Evolutionary conservation across 805 yeast genomes (phyloP).

Genomic region (Zygosaccharomyces rouxii): DNA sequence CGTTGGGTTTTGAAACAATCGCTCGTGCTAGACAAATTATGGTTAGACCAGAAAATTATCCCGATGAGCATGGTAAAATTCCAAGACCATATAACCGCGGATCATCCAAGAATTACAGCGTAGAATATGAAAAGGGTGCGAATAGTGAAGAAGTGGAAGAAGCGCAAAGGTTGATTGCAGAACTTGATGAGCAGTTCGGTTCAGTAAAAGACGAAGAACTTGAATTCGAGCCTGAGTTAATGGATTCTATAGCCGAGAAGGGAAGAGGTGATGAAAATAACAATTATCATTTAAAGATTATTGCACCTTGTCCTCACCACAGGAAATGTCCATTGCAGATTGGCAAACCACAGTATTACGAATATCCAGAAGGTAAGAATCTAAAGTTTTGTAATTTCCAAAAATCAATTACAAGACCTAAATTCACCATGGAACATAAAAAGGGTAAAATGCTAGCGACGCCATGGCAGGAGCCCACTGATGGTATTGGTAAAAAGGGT

Average conservation of each 20-base stretch:
- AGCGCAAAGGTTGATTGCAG: conserved; percentile 6
- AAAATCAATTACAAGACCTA: conserved; percentile 71
- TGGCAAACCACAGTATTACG: conserved; percentile 64
- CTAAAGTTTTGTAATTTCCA: conserved; percentile 72
- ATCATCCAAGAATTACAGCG: conserved; percentile 28
- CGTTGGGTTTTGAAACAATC: conserved; percentile 80
- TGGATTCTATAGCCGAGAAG: conserved; percentile 18
- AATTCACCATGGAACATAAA: conserved; percentile 75
- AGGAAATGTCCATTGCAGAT: conserved; percentile 80
- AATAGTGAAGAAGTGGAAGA: conserved; percentile 4
- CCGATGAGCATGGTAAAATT: conserved; percentile 52
- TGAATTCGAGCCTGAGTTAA: conserved; percentile 43
- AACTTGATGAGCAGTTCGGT: conserved; percentile 36
- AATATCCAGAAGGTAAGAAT: conserved; percentile 50
- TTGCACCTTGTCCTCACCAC: conserved; percentile 93
- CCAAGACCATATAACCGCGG: conserved; percentile 67
- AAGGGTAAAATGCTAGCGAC: conserved; percentile 72
- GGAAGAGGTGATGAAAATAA: conserved; percentile 18
- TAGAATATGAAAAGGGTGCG: not conserved
- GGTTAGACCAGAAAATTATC: conserved; percentile 75
- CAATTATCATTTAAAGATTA: conserved; percentile 54
- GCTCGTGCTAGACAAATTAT: conserved; percentile 88
- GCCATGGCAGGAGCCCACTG: conserved; percentile 57
- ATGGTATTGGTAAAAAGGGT: conserved; percentile 48
- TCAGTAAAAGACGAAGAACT: conserved; percentile 41